Base-by-base conservation (phyloP, 2,329 filamentous ascomycete genomes). In the Pestalotiopsis sp. region DNA sequence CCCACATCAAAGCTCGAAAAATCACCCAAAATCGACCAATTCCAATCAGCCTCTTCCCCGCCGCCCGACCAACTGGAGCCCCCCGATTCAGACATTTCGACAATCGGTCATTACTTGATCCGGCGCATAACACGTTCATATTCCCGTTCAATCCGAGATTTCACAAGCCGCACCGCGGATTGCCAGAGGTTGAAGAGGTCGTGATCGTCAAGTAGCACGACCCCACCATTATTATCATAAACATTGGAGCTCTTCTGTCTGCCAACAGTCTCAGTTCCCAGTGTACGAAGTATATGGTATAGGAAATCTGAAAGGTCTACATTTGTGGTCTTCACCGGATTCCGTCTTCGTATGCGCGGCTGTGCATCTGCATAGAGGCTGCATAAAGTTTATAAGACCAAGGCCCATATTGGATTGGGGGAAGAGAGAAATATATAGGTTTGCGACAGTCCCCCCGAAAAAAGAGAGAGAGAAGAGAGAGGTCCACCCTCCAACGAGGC, bases 281-380 rank as follows among this genome's bases (percentile, higher is more conserved):
- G 45, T 52, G 3, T n/a, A n/a, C n/a, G 1, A 52, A 52, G 45
- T 52, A 52, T 52, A 52, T 52, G 45, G 23, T 52, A 52, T 20
- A 23, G 20, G 17, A n/a, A n/a, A 12, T 23, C 45, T 9, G 9
- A 52, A 52, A 12, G 45, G 45, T 52, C 31, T 36, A 36, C 31
- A 36, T 36, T 9, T 36, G 31, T 36, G 9, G 31, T 36, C 13
- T 17, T 20, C 13, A 20, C 59, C 6, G 14, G n/a, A n/a, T 36
- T 36, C 59, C 36, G 1, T 62, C 17, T 14, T 38, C 6, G 23
- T 59, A 27, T 27, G 31, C 11, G 27, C 38, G n/a, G 23, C 39
- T 31, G 39, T 64, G 61, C 61, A 52, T 39, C 39, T 64, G 61
- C 61, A 64, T 64, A 41, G 25, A 64, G 17, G 38, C 23, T 31